Percentiles rank a stretch among this genome's conserved stretches.
These are phyloP conservation scores for Moelleriella libera DNA, from an alignment of 2,329 filamentous ascomycete species.

Conservation along the genomic window DNA sequence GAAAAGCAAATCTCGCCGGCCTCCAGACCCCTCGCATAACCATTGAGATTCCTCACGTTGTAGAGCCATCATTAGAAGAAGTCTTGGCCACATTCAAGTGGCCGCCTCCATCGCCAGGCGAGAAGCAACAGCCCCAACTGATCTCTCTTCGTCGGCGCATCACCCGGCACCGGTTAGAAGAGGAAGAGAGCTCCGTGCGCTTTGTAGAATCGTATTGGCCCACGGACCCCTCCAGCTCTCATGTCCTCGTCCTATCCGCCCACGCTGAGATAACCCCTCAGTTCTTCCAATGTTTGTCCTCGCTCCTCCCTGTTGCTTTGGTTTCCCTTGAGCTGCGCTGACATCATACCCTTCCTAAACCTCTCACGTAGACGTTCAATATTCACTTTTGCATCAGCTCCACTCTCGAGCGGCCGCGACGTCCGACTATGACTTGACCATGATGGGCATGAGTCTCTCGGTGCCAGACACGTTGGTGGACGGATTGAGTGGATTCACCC, in stretches of 20 bases:
- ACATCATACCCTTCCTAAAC: constrained; percentile 6
- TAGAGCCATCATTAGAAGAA: constrained; percentile 49
- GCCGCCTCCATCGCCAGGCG: constrained; percentile 34
- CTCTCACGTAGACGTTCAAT: constrained; percentile 49
- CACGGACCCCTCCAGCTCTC: constrained; percentile 42
- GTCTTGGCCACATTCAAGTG: constrained; percentile 54
- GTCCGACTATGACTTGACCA: constrained; percentile 31
- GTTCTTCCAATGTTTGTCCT: constrained; percentile 62
- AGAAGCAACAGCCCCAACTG: constrained; percentile 30
- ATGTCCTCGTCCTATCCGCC: constrained; percentile 75
- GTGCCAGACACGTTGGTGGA: constrained; percentile 52
- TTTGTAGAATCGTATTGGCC: constrained; percentile 88
- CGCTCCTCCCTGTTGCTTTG: not conserved
- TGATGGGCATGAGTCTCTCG: constrained; percentile 72
- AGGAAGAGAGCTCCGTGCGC: constrained; percentile 58
- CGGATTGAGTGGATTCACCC: constrained; percentile 38
- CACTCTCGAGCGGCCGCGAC: constrained; percentile 42
- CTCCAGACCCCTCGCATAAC: constrained; percentile 60
- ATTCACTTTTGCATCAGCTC: constrained; percentile 59
- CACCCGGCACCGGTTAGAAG: constrained; percentile 38
- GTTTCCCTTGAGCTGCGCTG: not conserved
- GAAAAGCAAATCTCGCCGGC: constrained; percentile 60
- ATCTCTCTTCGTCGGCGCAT: constrained; percentile 67
- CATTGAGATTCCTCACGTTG: constrained; percentile 62
- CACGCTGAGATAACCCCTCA: constrained; percentile 66